These are phyloP conservation scores for Phalaenopsis hybrid DNA, from an alignment of 116 monocot species.

Conservation along the genomic window DNA sequence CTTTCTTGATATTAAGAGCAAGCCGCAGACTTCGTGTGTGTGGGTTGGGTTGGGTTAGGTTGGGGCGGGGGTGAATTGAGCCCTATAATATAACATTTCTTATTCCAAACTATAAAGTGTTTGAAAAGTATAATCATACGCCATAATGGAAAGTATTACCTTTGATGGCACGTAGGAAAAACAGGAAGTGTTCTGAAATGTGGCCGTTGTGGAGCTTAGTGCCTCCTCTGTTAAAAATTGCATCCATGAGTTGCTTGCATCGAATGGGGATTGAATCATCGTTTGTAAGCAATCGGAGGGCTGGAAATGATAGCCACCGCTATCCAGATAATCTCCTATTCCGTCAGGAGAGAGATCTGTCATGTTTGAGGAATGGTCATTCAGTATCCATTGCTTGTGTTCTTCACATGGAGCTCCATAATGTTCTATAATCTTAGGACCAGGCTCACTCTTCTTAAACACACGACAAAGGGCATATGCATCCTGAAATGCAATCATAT, in stretches of 20 bases:
- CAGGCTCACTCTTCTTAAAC: conserved; percentile 63
- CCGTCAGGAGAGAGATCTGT: conserved; percentile 31
- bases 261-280: conserved; percentile 8
- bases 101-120: no score
- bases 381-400: conserved; percentile 37
- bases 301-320: conserved; percentile 24
- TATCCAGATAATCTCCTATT: conserved; percentile 36
- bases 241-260: conserved; percentile 57
- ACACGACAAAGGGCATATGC: conserved; percentile 64
- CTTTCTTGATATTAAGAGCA: no score
- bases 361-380: conserved; percentile 20
- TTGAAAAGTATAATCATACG: no score
- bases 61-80: no score
- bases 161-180: conserved; percentile 60
- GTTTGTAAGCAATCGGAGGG: conserved; percentile 12
- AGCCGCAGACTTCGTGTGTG: no score
- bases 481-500: conserved; percentile 28
- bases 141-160: conserved; percentile 23
- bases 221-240: conserved; percentile 70
- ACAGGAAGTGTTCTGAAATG: conserved; percentile 28
- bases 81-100: no score
- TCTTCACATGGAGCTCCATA: conserved; percentile 45
- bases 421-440: conserved; percentile 64
- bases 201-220: conserved; percentile 18
- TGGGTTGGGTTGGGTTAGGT: no score